These are phyloP conservation scores for Teratosphaeria epicoccoides DNA, from an alignment of 2,329 filamentous ascomycete genomes.

Conservation along the genomic window DNA sequence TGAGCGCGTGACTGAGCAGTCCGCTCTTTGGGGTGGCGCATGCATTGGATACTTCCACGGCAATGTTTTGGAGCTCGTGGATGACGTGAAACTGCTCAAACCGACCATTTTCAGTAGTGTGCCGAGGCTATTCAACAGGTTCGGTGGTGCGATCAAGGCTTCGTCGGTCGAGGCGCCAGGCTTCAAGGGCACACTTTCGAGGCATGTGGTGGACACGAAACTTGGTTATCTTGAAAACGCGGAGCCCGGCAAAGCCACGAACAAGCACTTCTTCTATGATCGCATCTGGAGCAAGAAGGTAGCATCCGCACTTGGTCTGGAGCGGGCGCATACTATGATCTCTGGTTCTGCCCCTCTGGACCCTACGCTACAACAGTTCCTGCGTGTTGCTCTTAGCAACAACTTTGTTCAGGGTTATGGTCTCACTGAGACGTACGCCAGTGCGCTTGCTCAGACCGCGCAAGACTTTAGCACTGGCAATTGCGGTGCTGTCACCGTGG, in stretches of 20 bases:
- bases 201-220: constrained; percentile 71
- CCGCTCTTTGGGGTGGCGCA: constrained; percentile 58
- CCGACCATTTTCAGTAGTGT: constrained; percentile 82
- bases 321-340: constrained; percentile 62
- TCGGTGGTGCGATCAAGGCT: constrained; percentile 70
- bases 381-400: constrained; percentile 71
- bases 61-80: constrained; percentile 72
- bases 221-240: constrained; percentile 62
- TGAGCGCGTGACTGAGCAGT: constrained; percentile 72
- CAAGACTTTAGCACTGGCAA: constrained; percentile 69
- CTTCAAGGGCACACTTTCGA: constrained; percentile 68
- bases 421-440: constrained; percentile 84
- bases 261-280: constrained; percentile 68
- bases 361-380: constrained; percentile 75
- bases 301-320: constrained; percentile 67
- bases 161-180: constrained; percentile 70
- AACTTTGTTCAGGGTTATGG: constrained; percentile 82
- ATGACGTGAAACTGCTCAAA: constrained; percentile 78
- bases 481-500: constrained; percentile 62
- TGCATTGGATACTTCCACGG: constrained; percentile 89
- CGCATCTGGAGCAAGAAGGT: constrained; percentile 89
- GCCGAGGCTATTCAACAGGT: constrained; percentile 82
- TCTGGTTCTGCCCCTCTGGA: constrained; percentile 88
- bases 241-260: constrained; percentile 57
- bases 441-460: constrained; percentile 56